Conservation (phyloP, 1,139 yeast genomes). For the Kurtzmaniella quercitrusa region DNA sequence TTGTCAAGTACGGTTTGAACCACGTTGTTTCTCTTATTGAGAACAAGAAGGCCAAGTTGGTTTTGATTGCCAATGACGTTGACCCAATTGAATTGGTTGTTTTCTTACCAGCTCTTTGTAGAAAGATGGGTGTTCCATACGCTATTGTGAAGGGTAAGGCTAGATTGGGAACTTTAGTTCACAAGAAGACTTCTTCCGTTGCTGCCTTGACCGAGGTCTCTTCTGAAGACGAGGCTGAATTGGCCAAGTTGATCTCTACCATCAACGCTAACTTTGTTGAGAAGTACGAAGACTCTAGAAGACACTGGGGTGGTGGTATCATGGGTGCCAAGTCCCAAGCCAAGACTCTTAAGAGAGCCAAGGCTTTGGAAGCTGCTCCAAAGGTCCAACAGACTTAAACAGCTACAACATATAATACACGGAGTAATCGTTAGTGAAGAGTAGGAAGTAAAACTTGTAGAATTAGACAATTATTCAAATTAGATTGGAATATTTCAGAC, state of each 20-base stretch:
- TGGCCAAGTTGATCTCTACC: slow-evolving; percentile 88
- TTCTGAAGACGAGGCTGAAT: slow-evolving; percentile 91
- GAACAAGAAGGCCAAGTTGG: slow-evolving; percentile 97
- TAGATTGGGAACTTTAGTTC: slow-evolving; percentile 94
- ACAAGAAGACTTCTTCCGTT: slow-evolving; percentile 94
- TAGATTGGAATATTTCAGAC: too few species aligned
- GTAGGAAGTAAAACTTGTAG: too few species aligned
- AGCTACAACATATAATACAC: not conserved
- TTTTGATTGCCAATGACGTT: slow-evolving; percentile 95
- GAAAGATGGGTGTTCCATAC: slow-evolving; percentile 99
- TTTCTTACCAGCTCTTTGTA: slow-evolving; percentile 96
- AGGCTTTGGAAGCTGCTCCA: slow-evolving; percentile 29
- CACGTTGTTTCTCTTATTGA: slow-evolving; percentile 95
- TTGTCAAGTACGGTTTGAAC: slow-evolving; percentile 96
- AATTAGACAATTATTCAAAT: too few species aligned
- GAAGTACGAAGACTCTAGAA: slow-evolving; percentile 91
- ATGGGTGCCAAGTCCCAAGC: slow-evolving; percentile 91
- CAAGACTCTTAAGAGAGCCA: slow-evolving; percentile 50
- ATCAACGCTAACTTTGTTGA: slow-evolving; percentile 88
- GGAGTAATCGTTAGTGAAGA: not conserved
- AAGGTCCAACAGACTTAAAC: slow-evolving; percentile 3
- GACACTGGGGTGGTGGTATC: slow-evolving; percentile 99
- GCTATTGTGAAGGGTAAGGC: slow-evolving; percentile 99
- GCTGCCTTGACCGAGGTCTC: slow-evolving; percentile 95
- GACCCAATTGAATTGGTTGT: slow-evolving; percentile 97